Base-by-base conservation (phyloP, 306 rosid species). In the Clitoria ternatea region DNA sequence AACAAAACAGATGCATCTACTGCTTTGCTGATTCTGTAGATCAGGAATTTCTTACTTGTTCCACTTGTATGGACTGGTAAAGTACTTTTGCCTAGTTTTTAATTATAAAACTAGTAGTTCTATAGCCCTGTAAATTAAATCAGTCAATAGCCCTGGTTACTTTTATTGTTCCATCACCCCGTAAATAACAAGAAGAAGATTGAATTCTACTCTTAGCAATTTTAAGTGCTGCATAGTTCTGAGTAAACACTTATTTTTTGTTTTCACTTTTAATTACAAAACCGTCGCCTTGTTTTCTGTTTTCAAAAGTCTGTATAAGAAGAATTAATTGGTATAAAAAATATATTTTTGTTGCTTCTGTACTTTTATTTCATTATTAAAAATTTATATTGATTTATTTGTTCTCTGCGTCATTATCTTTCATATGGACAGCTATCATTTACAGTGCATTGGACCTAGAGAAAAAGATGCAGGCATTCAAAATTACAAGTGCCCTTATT, bases 51-150 rank as follows among this genome's bases (percentile, higher is more conserved):
- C 78, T 87, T 77, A 62, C 84, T 67, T 94, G 97, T 74, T 85
- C 91, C 52, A 70, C 79, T 39, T 94, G 98, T 83, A 80, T 83
- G 88, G 83, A 84, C 80, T 42, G 98, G 97, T 90, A 90, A 77
- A 70, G 70, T 65, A 78, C 74, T 79, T 78, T 72, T 70, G 37
- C 57, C 45, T 36, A 81, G 72, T 68, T 72, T 70, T 57, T 50
- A 72, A 67, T 72, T 70, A 57, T 50, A 72, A 67, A 45, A 13
- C 35, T 54, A 18, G 30, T 7, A 32, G 33, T 71, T 60, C 47
- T 40, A 20, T 64, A 61, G 33, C 60, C 59, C 17, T 52, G 55
- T 40, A 68, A 57, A 24, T 37, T 17, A n/a, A 52, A 72, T 45
- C 49, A 52, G 70, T 19, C n/a, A 69, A 13, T 40, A 30, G 47